A percentile compares a stretch with the other conserved stretches of the same genome.
Conservation (phyloP, 495 filamentous ascomycete species). For the Aspergillus coremiiformis region DNA sequence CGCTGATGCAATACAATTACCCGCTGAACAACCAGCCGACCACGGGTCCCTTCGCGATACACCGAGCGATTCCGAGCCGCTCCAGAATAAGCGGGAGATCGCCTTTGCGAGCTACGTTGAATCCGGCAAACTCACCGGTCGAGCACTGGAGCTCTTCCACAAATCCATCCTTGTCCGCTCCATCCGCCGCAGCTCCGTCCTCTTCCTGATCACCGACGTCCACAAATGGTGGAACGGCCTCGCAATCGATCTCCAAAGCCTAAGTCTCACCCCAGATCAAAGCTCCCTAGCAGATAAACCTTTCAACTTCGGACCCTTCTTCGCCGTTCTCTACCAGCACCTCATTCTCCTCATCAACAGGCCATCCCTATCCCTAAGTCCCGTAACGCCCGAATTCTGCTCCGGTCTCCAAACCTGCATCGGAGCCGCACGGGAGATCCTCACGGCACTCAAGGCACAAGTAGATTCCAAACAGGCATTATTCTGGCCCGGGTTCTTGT, state of each 20-base stretch:
- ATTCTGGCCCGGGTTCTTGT: constrained; percentile 37
- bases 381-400: constrained; percentile 30
- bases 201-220: constrained; percentile 36
- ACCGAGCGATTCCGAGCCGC: not conserved
- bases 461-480: constrained; percentile 25
- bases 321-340: constrained; percentile 59
- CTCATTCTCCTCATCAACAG: constrained; percentile 59
- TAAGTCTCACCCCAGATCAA: not conserved
- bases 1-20: not conserved
- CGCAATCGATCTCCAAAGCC: constrained; percentile 22
- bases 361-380: constrained; percentile 30
- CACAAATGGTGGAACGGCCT: constrained; percentile 41
- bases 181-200: constrained; percentile 27
- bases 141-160: constrained; percentile 36
- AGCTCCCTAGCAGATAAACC: constrained; percentile 11
- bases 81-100: constrained; percentile 19
- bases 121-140: constrained; percentile 34
- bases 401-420: constrained; percentile 38
- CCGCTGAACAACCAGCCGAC: not conserved
- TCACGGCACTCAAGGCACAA: constrained; percentile 27
- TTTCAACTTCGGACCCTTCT: constrained; percentile 35
- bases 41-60: not conserved
- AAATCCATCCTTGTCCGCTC: constrained; percentile 36
- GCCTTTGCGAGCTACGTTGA: constrained; percentile 34
- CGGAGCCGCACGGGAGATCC: constrained; percentile 30